Base-by-base conservation (phyloP, 495 filamentous ascomycete species). In the Hypomontagnella monticulosa region DNA sequence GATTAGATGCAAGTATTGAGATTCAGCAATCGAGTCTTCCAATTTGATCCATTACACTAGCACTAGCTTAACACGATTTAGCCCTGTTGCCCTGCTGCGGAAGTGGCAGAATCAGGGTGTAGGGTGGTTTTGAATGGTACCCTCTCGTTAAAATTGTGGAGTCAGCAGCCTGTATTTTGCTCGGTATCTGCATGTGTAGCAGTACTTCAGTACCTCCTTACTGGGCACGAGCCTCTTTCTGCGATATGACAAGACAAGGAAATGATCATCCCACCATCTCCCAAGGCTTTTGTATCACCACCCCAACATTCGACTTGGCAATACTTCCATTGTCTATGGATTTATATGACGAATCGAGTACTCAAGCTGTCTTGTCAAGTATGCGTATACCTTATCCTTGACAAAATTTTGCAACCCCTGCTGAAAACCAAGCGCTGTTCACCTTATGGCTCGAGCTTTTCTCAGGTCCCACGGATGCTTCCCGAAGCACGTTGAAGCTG, bases 221-320 rank as follows among this genome's bases (percentile, higher is more conserved):
- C 34, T 14, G 10, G 54, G 54, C 65, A 68, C 65, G 65, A 63
- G 65, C 65, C 59, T 53, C 49, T 43, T 43, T 33, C 48, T 68
- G 52, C 54, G 30, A 5, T 44, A 38, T 27, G 19, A 20, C 49
- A 40, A 12, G 19, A 19, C 36, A 55, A 11, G 54, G 42, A 47
- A 68, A 42, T 19, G 60, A 69, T 69, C 66, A 63, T 36, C 55
- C 60, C 66, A 64, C 44, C 60, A 55, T 61, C 54, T 56, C 48
- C 20, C 19, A 43, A 37, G 41, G 58, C 27, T 38, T 43, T 52
- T 54, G 33, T 44, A 36, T 61, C 32, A 40, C 36, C 18, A 57
- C 41, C 20, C 16, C 30, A 32, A 50, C 10, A n/a, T 23, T 56
- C 12, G 12, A 50, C 38, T 16, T 43, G 0, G 1, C 7, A 18